These are phyloP conservation scores for Brassica hybrid DNA, from an alignment of 441 rosid genomes.

Conservation along the genomic window DNA sequence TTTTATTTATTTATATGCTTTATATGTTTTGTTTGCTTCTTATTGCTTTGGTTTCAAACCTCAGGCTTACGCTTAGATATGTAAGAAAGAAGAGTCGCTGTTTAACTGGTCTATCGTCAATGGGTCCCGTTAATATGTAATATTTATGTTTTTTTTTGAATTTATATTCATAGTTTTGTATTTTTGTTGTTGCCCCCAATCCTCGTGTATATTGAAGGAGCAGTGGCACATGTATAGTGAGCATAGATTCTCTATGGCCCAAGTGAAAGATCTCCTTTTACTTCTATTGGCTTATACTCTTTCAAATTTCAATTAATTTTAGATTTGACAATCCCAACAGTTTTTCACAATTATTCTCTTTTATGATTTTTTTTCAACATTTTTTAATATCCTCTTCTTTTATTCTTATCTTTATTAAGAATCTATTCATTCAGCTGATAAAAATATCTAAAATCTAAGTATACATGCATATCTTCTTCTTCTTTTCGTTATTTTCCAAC, in stretches of 20 bases:
- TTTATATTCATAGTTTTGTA: neutral
- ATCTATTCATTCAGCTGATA: constrained; percentile 16
- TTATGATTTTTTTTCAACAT: neutral
- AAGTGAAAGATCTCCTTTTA: constrained; percentile 39
- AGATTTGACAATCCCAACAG: constrained; percentile 37
- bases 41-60: constrained; percentile 16
- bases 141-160: neutral
- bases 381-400: constrained; percentile 12
- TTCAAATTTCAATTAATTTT: constrained; percentile 19
- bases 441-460: constrained; percentile 9
- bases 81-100: constrained; percentile 36
- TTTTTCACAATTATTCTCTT: constrained; percentile 23
- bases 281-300: constrained; percentile 27
- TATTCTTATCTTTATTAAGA: constrained; percentile 31
- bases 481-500: constrained; percentile 23
- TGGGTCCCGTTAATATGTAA: constrained; percentile 21
- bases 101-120: constrained; percentile 33
- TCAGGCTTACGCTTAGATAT: constrained; percentile 27
- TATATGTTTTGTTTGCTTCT: constrained; percentile 12
- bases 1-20: neutral
- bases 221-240: constrained; percentile 50
- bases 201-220: constrained; percentile 33
- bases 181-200: constrained; percentile 32
- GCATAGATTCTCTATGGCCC: constrained; percentile 55
- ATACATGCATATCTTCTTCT: constrained; percentile 33